Evolutionary conservation across 2,329 filamentous ascomycete species (phyloP), one percentile per base, ranked within the genome.

Genomic region (Arthrobotrys sinensis): DNA sequence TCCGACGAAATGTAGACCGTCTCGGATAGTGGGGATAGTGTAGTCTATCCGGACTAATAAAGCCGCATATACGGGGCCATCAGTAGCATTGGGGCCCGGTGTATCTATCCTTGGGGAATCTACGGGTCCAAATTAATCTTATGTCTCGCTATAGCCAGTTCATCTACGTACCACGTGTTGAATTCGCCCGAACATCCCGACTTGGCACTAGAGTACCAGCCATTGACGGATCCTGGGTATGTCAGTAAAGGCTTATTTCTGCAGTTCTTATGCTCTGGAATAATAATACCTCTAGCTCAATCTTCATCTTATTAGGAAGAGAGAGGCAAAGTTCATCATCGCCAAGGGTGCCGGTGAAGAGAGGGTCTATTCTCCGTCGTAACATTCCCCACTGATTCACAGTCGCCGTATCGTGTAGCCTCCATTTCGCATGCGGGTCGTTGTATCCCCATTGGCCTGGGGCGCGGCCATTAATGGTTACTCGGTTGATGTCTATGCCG

Each of bases 1-100:
- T 3, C 96, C 94, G 14, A 96, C 93, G 84, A 97, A 99, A 78
- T 97, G 94, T 73, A 98, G 84, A 21, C 93, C 95, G 83, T 99
- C 96, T 53, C 93, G 89, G 63, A 94, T 91, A 81, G 90, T 89
- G 63, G 89, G 90, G 38, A 93, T 89, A 21, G 88, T 86, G 82
- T 97, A 99, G 38, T 96, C 92, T 71, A 97, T 91, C 55, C 88
- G 87, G 52, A 93, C 83, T 57, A 86, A 88, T 60, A 93, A 82
- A n/a, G 89, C 87, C 66, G 88, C 87, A 82, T 89, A 92, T 75
- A 80, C 77, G 28, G 76, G 77, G 85, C 84, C 16, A 81, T 82
- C 45, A 80, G 80, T 81, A 84, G 85, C 53, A 83, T 84, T 82
- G 55, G 82, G 84, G 21, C 83, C 82, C 12, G 82, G 84, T 67